These are phyloP conservation scores for Globisporangium mamillatum DNA, from an alignment of 352 stramenopile genomes.

Conservation along the genomic window DNA sequence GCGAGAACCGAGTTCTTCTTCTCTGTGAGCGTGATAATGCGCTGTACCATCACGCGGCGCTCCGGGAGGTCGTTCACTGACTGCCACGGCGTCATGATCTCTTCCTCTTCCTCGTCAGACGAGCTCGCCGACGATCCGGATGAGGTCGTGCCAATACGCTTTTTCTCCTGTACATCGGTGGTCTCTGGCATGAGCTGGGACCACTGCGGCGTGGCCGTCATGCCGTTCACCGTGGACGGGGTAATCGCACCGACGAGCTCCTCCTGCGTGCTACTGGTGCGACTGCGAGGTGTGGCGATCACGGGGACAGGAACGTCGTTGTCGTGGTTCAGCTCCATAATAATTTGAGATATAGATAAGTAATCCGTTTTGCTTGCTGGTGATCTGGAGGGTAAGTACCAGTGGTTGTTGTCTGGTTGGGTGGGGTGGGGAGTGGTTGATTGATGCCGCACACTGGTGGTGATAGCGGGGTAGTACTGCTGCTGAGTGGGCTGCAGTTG, in stretches of 20 bases:
- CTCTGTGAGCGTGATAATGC: conserved; percentile 61
- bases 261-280: conserved; percentile 5
- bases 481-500: neutral
- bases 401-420: conserved; percentile 2
- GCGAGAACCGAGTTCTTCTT: conserved; percentile 18
- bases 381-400: conserved; percentile 2
- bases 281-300: neutral
- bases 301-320: neutral
- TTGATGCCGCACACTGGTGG: neutral
- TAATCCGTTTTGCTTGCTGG: neutral
- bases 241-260: conserved; percentile 14
- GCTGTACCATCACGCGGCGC: conserved; percentile 67
- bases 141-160: conserved; percentile 23
- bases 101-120: conserved; percentile 11
- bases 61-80: conserved; percentile 49
- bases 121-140: conserved; percentile 16
- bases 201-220: conserved; percentile 25
- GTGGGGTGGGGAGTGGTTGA: neutral
- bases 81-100: conserved; percentile 47
- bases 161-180: conserved; percentile 15
- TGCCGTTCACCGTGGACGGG: conserved; percentile 25
- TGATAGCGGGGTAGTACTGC: neutral
- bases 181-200: conserved; percentile 27
- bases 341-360: neutral
- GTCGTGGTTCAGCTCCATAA: conserved; percentile 1